Evolutionary conservation across 495 filamentous ascomycete species (phyloP), one percentile per base, ranked within the genome.

Genomic region (Aspergillus heteromorphus): DNA sequence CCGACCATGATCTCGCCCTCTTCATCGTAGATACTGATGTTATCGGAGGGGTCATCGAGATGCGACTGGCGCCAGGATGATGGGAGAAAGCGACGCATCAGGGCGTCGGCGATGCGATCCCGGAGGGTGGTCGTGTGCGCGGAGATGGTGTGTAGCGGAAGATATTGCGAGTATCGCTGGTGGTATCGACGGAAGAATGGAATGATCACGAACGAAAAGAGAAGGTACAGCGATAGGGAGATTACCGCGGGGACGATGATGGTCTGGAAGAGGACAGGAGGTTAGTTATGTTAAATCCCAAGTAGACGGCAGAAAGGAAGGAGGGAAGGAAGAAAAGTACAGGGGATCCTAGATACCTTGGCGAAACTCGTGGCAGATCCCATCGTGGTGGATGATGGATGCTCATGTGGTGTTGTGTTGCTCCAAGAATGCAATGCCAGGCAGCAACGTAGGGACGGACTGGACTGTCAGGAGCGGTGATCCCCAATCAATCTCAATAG

Each of bases 121-220:
- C 88, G 80, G 30, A 88, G 67, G 6, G 85, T 81, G 3, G 75
- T 69, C 0, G 87, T 88, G 31, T 78, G 79, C 0, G 70, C 64
- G 9, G 84, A 83, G 48, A 91, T 81, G 18, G 78, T 72, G 25
- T 86, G 79, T 27, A 89, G 66, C 0, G 85, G 85, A 9, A 89
- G 79, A 58, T 88, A 89, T 48, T 86, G 81, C 19, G 73, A 71
- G 58, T 92, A 92, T 51, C 88, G 85, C 57, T 78, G 76, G 54
- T 84, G 87, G 68, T 92, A 87, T 45, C 80, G 82, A 25, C 81
- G 86, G 79, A 89, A 87, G 59, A 89, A 71, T 3, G 91, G 91
- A 36, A 92, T 62, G 66, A 92, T 60, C 49, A 88, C 63, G 67
- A 87, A 89, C 49, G 82, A 84, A 45, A 85, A 66, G 42, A 87